phyloP scores from a whole-genome alignment of 2,329 filamentous ascomycete genomes.

The Trichoderma sp. region DNA sequence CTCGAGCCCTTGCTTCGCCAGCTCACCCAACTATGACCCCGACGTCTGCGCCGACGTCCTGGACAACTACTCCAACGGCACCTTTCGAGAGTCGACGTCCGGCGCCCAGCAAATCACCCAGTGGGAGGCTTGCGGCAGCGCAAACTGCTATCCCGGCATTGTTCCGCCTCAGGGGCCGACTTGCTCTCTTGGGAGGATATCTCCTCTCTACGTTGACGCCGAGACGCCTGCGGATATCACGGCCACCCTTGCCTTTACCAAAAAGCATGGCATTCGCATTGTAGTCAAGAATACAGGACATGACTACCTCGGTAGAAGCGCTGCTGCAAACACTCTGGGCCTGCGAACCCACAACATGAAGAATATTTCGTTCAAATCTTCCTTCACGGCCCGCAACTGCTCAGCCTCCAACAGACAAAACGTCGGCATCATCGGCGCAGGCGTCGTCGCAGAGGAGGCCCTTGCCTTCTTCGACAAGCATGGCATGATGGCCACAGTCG shows the following conservation, averaged over 20 bases:
- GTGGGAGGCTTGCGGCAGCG: conserved; percentile 15
- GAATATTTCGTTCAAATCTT: conserved; percentile 38
- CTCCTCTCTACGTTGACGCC: conserved; percentile 11
- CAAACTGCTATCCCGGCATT: conserved; percentile 24
- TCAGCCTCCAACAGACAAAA: not conserved
- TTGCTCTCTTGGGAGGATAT: conserved; percentile 9
- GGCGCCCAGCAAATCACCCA: not conserved
- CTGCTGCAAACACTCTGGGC: conserved; percentile 52
- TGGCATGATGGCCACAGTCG: conserved; percentile 49
- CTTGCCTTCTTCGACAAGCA: conserved; percentile 43
- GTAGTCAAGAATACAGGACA: conserved; percentile 55
- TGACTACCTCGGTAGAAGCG: conserved; percentile 54
- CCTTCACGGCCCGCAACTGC: conserved; percentile 11
- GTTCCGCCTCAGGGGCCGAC: not conserved
- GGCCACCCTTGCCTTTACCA: conserved; percentile 1
- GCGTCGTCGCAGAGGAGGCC: conserved; percentile 45
- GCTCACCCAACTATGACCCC: conserved; percentile 34
- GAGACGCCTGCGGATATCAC: not conserved
- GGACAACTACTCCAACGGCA: not conserved
- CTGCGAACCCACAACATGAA: conserved; percentile 55
- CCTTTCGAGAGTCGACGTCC: not conserved
- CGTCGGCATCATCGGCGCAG: conserved; percentile 11
- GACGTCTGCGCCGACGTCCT: not conserved
- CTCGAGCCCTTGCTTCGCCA: conserved; percentile 43
- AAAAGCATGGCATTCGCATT: conserved; percentile 47